phyloP scores from a whole-genome alignment of 2,329 filamentous ascomycete genomes.

The Lasiodiplodia theobromae region DNA sequence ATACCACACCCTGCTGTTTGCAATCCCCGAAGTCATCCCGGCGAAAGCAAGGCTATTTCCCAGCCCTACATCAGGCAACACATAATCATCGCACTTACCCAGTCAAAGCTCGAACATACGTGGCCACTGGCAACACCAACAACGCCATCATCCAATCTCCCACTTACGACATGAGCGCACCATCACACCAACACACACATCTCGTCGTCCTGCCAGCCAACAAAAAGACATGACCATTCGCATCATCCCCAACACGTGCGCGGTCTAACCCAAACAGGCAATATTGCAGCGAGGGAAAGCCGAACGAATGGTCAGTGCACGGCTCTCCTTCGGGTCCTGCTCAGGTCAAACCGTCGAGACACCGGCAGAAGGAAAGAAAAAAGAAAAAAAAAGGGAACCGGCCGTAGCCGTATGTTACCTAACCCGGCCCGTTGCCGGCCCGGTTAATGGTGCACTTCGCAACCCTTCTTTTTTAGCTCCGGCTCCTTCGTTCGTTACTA shows the following conservation, averaged over 20 bases:
- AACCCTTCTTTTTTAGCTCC: neutral
- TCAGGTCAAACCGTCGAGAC: neutral
- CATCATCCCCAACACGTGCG: neutral
- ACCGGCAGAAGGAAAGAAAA: neutral
- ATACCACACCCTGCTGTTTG: neutral
- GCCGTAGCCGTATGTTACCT: neutral
- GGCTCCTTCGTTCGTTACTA: neutral
- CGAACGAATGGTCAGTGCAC: neutral
- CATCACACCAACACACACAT: neutral
- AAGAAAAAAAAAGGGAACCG: neutral
- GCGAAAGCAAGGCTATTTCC: neutral
- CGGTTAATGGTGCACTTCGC: neutral
- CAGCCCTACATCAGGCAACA: neutral
- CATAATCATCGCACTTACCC: neutral
- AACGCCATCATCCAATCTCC: neutral
- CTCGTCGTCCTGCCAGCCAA: neutral
- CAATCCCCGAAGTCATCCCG: neutral
- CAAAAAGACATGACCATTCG: neutral
- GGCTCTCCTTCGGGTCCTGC: neutral
- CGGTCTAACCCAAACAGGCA: conserved; percentile 1
- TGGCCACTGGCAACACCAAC: neutral
- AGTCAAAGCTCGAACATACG: neutral
- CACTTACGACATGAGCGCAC: neutral
- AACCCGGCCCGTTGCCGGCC: conserved; percentile 7
- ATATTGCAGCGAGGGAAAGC: conserved; percentile 10